These are phyloP conservation scores for Trametes gibbosa DNA, from an alignment of 768 basidiomycete genomes.

Conservation along the genomic window DNA sequence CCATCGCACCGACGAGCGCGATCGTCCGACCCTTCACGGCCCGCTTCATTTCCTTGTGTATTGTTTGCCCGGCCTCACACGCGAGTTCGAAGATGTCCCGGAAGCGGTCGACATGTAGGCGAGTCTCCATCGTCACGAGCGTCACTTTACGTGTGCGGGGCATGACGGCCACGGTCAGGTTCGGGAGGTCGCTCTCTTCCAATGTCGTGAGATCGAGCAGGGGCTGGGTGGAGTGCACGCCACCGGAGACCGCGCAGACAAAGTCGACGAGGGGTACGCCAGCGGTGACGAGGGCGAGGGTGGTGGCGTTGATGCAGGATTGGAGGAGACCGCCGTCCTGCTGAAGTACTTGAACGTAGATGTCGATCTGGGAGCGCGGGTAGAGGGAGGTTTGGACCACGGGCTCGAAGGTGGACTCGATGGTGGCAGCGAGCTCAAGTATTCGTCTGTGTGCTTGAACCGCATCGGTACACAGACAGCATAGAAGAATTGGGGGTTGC, in stretches of 20 bases:
- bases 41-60: conserved; percentile 81
- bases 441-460: conserved; percentile 56
- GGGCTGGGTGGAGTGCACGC: conserved; percentile 77
- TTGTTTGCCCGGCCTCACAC: conserved; percentile 68
- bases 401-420: conserved; percentile 95
- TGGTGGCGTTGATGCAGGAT: conserved; percentile 92
- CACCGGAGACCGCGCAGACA: conserved; percentile 79
- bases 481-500: conserved; percentile 27
- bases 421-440: conserved; percentile 79
- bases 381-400: conserved; percentile 89
- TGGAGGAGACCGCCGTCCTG: conserved; percentile 81
- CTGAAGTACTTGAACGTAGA: conserved; percentile 89
- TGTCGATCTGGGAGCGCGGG: conserved; percentile 90
- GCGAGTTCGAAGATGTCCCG: conserved; percentile 84
- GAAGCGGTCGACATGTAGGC: conserved; percentile 90
- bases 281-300: conserved; percentile 84
- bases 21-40: conserved; percentile 65
- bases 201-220: conserved; percentile 84
- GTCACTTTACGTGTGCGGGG: conserved; percentile 85
- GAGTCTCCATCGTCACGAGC: conserved; percentile 89
- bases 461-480: neutral
- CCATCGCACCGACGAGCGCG: conserved; percentile 61
- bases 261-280: conserved; percentile 92
- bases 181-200: conserved; percentile 90
- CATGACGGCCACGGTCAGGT: conserved; percentile 85